These are phyloP conservation scores for Rubus idaeus DNA, from an alignment of 306 rosid genomes.

Conservation along the genomic window DNA sequence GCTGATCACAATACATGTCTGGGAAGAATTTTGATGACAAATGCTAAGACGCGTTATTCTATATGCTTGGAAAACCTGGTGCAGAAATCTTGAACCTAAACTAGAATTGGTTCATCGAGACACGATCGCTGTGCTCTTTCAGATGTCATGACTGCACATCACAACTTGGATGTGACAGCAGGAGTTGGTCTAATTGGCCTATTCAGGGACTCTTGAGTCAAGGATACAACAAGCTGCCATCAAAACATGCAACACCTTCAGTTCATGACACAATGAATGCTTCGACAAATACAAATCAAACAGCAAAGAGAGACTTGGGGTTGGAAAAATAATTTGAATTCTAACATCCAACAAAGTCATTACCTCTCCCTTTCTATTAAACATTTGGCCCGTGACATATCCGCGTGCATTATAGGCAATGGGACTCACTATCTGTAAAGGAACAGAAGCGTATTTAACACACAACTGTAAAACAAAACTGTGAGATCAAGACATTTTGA, in stretches of 20 bases:
- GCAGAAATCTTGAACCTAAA: conserved; percentile 5
- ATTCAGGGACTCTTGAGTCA: conserved; percentile 80
- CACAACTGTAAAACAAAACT: background rate
- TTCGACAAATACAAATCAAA: background rate
- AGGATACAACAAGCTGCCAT: conserved; percentile 51
- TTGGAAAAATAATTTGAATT: background rate
- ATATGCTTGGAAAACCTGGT: background rate
- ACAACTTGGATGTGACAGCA: conserved; percentile 53
- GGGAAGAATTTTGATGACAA: background rate
- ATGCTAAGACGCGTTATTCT: background rate
- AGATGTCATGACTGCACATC: conserved; percentile 20
- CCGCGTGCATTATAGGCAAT: conserved; percentile 65
- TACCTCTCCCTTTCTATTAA: conserved; percentile 88
- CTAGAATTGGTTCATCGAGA: background rate
- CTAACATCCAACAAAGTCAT: conserved; percentile 10
- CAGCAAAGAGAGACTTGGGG: background rate
- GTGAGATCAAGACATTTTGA: conserved; percentile 7
- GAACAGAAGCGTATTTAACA: conserved; percentile 21
- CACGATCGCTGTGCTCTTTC: background rate
- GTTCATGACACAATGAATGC: conserved; percentile 5
- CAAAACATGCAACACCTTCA: conserved; percentile 11
- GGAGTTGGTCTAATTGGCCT: conserved; percentile 40
- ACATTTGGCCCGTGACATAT: conserved; percentile 70
- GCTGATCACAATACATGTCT: background rate
- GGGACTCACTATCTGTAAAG: conserved; percentile 59